Evolutionary conservation across 108 stramenopile genomes (phyloP).

Genomic region (Pseudonitzschia pungens): DNA sequence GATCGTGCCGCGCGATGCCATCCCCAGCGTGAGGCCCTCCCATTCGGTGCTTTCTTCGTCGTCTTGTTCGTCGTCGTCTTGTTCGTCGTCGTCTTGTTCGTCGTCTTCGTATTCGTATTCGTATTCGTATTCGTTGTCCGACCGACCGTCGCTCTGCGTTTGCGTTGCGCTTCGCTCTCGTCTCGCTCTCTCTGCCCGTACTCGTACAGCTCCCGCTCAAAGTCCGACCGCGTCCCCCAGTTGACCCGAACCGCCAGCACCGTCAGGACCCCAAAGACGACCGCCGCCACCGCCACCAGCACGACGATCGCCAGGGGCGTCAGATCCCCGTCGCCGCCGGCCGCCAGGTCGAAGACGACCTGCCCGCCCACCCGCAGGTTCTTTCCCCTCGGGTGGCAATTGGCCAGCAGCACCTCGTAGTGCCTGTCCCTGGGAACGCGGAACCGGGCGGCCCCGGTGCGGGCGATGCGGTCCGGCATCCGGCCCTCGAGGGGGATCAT

Average conservation of each 20-base stretch:
- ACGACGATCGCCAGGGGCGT: background rate
- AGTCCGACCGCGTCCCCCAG: conserved; percentile 9
- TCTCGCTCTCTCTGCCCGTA: too few relatives aligned
- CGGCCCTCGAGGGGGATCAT: background rate
- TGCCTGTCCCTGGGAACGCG: background rate
- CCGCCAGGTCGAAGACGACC: conserved; percentile 16
- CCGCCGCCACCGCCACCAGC: background rate
- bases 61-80: too few relatives aligned
- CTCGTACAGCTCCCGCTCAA: background rate
- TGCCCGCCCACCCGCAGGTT: background rate
- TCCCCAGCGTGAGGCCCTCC: too few relatives aligned
- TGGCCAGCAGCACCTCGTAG: conserved; percentile 18
- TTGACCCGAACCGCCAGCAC: background rate
- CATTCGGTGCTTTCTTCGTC: too few relatives aligned
- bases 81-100: too few relatives aligned
- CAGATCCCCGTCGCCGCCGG: background rate
- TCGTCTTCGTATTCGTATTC: too few relatives aligned
- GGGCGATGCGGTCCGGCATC: conserved; percentile 5
- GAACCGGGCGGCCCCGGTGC: background rate
- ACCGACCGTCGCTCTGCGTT: too few relatives aligned
- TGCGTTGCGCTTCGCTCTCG: too few relatives aligned
- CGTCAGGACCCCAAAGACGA: background rate
- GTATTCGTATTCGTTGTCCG: too few relatives aligned
- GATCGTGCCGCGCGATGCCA: too few relatives aligned
- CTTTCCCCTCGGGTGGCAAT: background rate